A percentile compares a stretch with the other conserved stretches of the same genome.
Evolutionary conservation across 2,329 filamentous ascomycete species (phyloP).

Genomic region (Cadophora gregata): DNA sequence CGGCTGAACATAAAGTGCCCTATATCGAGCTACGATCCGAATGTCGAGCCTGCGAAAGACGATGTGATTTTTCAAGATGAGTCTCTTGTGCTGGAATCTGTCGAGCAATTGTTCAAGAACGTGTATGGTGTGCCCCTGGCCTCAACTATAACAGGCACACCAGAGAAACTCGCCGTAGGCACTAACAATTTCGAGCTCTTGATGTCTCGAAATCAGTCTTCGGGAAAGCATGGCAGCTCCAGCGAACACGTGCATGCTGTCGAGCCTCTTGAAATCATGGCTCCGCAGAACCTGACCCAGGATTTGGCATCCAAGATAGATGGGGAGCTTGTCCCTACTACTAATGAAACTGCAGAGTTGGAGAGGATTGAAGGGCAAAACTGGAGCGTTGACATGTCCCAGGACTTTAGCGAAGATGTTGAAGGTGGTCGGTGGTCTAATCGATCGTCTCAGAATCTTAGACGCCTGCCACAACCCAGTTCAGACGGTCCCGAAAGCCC

Average conservation of each 20-base stretch:
- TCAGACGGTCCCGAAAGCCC: not conserved
- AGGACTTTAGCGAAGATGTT: slow-evolving; percentile 47
- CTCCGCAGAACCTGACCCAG: not conserved
- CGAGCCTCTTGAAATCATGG: not conserved
- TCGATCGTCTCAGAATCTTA: slow-evolving; percentile 16
- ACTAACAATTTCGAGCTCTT: slow-evolving; percentile 37
- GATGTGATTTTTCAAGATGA: slow-evolving; percentile 72
- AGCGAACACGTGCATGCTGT: not conserved
- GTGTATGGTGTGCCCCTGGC: slow-evolving; percentile 38
- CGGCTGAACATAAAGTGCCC: slow-evolving; percentile 68
- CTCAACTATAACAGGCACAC: not conserved
- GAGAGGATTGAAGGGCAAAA: slow-evolving; percentile 21
- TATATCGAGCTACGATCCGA: slow-evolving; percentile 69
- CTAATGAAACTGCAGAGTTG: not conserved
- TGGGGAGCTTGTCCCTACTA: not conserved
- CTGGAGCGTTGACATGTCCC: slow-evolving; percentile 54
- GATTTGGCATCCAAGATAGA: too few species aligned
- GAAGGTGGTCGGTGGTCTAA: not conserved
- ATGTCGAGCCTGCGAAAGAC: slow-evolving; percentile 74
- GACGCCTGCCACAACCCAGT: not conserved
- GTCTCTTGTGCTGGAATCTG: slow-evolving; percentile 46
- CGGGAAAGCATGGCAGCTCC: not conserved
- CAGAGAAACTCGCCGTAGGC: not conserved
- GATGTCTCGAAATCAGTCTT: slow-evolving; percentile 30
- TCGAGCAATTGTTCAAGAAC: slow-evolving; percentile 40